These are phyloP conservation scores for Ambrosia artemisiifolia DNA, from an alignment of 129 eudicot genomes.

Conservation along the genomic window DNA sequence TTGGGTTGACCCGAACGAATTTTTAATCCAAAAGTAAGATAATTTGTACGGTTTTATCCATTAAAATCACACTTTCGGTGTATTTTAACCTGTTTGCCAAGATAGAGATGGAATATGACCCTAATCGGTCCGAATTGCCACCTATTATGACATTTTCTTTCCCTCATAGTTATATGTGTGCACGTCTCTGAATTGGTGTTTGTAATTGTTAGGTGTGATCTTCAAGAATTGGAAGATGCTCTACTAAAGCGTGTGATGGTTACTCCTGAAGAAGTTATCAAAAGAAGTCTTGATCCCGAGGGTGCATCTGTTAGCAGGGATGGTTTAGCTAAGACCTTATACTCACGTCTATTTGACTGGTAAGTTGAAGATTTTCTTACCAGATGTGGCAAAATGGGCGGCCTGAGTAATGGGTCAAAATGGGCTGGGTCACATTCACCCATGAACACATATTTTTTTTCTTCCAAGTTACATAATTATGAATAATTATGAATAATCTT, in stretches of 20 bases:
- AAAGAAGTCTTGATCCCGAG: conserved; percentile 91
- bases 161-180: background rate
- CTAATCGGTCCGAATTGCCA: too few relatives aligned
- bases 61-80: too few relatives aligned
- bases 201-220: conserved; percentile 71
- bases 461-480: background rate
- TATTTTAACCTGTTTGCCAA: too few relatives aligned
- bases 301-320: conserved; percentile 86
- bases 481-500: background rate
- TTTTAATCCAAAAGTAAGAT: too few relatives aligned
- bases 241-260: conserved; percentile 89
- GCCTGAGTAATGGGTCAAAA: background rate
- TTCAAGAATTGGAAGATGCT: conserved; percentile 77
- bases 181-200: conserved; percentile 1
- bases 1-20: too few relatives aligned
- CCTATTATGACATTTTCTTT: too few relatives aligned
- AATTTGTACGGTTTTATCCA: too few relatives aligned
- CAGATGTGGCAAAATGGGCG: background rate
- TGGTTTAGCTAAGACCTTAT: conserved; percentile 93
- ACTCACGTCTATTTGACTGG: conserved; percentile 96
- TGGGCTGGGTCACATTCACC: background rate
- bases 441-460: background rate
- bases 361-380: conserved; percentile 17
- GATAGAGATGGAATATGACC: too few relatives aligned
- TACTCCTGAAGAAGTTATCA: conserved; percentile 97